A percentile compares a stretch with the other conserved stretches of the same genome.
Conservation (phyloP, 2,329 filamentous ascomycete genomes). For the Colletotrichum sp. region DNA sequence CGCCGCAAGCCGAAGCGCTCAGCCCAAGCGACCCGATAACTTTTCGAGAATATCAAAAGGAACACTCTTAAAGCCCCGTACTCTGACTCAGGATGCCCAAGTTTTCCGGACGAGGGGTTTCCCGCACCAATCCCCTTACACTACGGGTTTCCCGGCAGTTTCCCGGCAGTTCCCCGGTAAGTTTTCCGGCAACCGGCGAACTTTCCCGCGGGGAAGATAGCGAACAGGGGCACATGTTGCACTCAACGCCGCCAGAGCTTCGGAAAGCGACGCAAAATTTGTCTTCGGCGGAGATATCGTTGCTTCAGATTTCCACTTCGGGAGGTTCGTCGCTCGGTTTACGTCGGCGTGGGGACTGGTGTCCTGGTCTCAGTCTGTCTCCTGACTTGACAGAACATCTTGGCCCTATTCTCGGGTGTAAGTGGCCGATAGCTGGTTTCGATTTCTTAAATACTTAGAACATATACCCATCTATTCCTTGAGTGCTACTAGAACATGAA, state of each 20-base stretch:
- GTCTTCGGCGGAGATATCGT: fast-evolving
- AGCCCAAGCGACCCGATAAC: neutral
- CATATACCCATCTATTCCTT: no score
- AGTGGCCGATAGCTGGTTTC: neutral
- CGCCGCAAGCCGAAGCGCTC: neutral
- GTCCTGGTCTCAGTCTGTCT: neutral
- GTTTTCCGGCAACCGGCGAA: neutral
- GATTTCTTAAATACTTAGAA: neutral
- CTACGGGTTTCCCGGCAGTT: fast-evolving
- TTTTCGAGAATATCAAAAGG: neutral
- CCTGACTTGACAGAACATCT: neutral
- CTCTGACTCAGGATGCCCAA: neutral
- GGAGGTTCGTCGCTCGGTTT: neutral
- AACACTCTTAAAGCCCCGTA: neutral
- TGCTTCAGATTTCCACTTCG: neutral
- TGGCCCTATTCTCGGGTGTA: neutral
- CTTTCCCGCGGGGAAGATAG: neutral
- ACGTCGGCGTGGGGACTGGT: neutral
- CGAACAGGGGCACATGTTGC: neutral
- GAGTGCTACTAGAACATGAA: no score
- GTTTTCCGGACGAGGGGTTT: neutral
- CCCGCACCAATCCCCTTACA: neutral
- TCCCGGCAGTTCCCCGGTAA: neutral
- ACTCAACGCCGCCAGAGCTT: neutral
- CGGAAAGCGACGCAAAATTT: neutral